Evolutionary conservation across 2,329 filamentous ascomycete species (phyloP).

Genomic region (Phoma sp.): DNA sequence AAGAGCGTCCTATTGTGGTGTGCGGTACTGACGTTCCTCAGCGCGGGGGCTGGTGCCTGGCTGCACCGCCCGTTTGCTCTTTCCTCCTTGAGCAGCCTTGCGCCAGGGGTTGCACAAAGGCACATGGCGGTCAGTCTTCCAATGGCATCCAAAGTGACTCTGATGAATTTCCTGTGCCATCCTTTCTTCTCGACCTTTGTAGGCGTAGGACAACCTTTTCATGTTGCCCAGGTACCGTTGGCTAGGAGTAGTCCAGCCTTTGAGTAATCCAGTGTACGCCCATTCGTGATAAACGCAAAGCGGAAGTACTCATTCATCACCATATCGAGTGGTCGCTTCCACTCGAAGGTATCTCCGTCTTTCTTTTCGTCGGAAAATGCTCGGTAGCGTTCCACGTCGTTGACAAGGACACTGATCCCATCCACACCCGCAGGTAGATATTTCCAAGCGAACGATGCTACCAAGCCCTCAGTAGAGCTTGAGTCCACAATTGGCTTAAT

Average conservation of each 20-base stretch:
- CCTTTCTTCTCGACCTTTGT: too few relatives aligned
- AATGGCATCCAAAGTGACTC: not conserved
- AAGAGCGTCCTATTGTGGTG: not conserved
- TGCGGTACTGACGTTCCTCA: not conserved
- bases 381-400: constrained; percentile 76
- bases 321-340: constrained; percentile 52
- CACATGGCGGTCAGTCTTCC: not conserved
- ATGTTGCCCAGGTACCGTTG: constrained; percentile 39
- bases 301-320: constrained; percentile 45
- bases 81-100: not conserved
- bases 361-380: constrained; percentile 32
- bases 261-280: constrained; percentile 43
- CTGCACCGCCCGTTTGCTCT: not conserved
- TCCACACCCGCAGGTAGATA: constrained; percentile 62
- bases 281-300: constrained; percentile 41
- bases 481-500: constrained; percentile 25
- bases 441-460: constrained; percentile 65
- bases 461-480: constrained; percentile 55
- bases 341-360: constrained; percentile 27
- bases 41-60: not conserved
- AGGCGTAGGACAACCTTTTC: too few relatives aligned
- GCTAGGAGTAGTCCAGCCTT: constrained; percentile 33
- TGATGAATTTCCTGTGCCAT: not conserved
- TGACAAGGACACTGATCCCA: constrained; percentile 80
- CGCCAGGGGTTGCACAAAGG: not conserved